A percentile compares a stretch with the other conserved stretches of the same genome.
phyloP scores from a whole-genome alignment of 345 rosid genomes.

The rapeseed (Brassica napus) region Da-Ae NC_063452.1:63901001-63901500 shows the following conservation, averaged over 20 bases:
- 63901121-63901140: background rate
- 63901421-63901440: conserved; percentile 73
- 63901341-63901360: conserved; percentile 1
- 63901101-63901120: background rate
- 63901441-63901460: conserved; percentile 19
- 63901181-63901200: conserved; percentile 81
- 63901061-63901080: background rate
- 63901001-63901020: conserved; percentile 4
- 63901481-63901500: background rate
- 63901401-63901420: conserved; percentile 67
- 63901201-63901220: conserved; percentile 64
- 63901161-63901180: conserved; percentile 54
- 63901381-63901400: conserved; percentile 44
- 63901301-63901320: background rate
- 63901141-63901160: conserved; percentile 11
- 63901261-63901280: background rate
- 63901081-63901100: background rate
- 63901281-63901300: background rate
- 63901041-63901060: background rate
- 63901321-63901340: background rate
- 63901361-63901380: background rate
- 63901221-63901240: conserved; percentile 65
- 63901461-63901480: background rate
- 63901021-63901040: background rate
- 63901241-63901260: background rate